Evolutionary conservation across 1,284 basidiomycete species (phyloP).

Genomic region (Xerocomus cyaneibrunnescens): DNA sequence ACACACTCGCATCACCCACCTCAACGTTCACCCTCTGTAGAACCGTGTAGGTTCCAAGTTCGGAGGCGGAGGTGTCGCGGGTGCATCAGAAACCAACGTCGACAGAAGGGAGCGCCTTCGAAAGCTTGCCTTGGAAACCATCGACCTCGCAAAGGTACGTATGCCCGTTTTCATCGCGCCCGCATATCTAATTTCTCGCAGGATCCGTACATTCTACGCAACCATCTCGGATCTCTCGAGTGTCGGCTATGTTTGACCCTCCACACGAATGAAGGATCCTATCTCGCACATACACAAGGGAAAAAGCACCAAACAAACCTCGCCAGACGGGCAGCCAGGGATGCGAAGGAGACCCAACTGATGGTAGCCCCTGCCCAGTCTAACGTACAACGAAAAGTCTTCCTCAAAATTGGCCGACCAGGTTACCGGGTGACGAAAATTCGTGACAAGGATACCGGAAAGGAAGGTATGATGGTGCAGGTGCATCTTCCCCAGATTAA

Average conservation of each 20-base stretch:
- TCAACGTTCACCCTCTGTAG: conserved; percentile 40
- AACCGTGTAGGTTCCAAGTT: conserved; percentile 96
- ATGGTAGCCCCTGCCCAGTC: conserved; percentile 79
- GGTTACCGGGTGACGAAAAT: conserved; percentile 94
- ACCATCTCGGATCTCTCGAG: conserved; percentile 96
- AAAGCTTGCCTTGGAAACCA: conserved; percentile 95
- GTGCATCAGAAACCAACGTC: conserved; percentile 91
- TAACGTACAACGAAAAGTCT: conserved; percentile 85
- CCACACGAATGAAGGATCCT: conserved; percentile 99
- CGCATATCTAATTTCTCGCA: conserved; percentile 33
- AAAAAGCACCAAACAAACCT: conserved; percentile 99
- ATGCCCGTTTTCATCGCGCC: neutral
- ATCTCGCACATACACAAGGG: conserved; percentile 98
- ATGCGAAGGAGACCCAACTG: conserved; percentile 90
- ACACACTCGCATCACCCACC: neutral
- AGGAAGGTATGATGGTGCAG: conserved; percentile 96
- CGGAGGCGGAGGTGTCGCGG: conserved; percentile 92
- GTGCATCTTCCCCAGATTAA: conserved; percentile 96
- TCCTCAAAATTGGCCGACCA: conserved; percentile 96
- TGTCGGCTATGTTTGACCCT: conserved; percentile 97
- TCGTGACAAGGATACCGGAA: conserved; percentile 72
- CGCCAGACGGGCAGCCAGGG: conserved; percentile 91
- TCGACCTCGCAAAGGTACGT: conserved; percentile 87
- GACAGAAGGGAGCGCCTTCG: conserved; percentile 93
- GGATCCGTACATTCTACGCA: conserved; percentile 99